Evolutionary conservation across 176 grass and related monocot species (phyloP).

Genomic region (Puccinellia tenuiflora): DNA sequence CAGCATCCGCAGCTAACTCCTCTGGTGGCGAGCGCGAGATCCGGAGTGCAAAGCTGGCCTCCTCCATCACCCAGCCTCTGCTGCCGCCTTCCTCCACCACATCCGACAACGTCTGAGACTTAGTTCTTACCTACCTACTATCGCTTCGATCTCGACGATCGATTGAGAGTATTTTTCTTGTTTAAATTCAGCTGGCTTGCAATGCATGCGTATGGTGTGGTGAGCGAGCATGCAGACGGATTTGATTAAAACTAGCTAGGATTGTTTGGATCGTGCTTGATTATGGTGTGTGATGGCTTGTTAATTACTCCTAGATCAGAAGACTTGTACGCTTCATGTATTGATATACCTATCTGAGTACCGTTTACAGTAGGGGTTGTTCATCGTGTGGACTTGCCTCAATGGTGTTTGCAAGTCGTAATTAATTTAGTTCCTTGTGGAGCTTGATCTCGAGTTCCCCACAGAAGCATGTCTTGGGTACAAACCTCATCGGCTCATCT

Average conservation of each 20-base stretch:
- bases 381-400: not conserved
- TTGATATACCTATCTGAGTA: not conserved
- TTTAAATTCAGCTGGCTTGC: not conserved
- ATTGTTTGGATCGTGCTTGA: not conserved
- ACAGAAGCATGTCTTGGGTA: not conserved
- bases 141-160: not conserved
- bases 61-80: conserved; percentile 63
- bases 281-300: not conserved
- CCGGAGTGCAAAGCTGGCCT: conserved; percentile 19
- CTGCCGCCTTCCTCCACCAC: conserved; percentile 62
- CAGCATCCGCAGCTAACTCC: not conserved
- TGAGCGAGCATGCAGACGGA: not conserved
- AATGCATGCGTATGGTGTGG: not conserved
- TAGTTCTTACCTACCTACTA: not conserved
- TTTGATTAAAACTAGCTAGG: conserved; percentile 3
- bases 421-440: not conserved
- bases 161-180: not conserved
- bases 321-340: not conserved
- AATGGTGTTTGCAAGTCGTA: not conserved
- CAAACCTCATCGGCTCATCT: too few relatives aligned
- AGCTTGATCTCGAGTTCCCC: not conserved
- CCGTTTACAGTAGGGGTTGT: not conserved
- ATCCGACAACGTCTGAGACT: conserved; percentile 54
- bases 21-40: not conserved
- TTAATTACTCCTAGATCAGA: not conserved